phyloP scores from a whole-genome alignment of 306 rosid species.

The Vachellia pachyceras region DNA sequence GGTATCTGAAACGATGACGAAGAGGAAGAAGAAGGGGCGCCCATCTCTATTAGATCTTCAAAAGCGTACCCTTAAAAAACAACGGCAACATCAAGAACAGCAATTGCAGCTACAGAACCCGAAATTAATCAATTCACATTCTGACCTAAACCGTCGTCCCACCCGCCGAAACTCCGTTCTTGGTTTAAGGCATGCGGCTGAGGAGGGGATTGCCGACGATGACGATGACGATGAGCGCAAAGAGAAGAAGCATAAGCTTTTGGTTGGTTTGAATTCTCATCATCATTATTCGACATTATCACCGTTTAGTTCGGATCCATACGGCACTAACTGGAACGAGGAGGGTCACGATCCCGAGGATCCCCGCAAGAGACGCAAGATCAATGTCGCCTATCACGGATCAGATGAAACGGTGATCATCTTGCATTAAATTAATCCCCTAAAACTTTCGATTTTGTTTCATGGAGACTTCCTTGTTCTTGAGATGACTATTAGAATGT shows the following conservation, averaged over 20 bases:
- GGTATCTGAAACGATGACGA: conserved; percentile 66
- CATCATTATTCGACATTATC: conserved; percentile 56
- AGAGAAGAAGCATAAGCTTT: conserved; percentile 78
- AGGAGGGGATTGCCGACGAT: conserved; percentile 40
- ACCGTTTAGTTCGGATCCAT: conserved; percentile 38
- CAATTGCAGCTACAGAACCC: conserved; percentile 33
- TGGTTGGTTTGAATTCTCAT: conserved; percentile 64
- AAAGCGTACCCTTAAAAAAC: conserved; percentile 75
- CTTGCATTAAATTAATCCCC: conserved; percentile 3
- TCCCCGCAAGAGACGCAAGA: conserved; percentile 60
- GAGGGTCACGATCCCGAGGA: conserved; percentile 56
- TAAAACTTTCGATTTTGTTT: neutral
- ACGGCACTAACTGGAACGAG: conserved; percentile 42
- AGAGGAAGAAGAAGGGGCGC: conserved; percentile 94
- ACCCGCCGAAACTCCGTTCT: conserved; percentile 37
- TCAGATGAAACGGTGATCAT: conserved; percentile 60
- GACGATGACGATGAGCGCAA: conserved; percentile 76
- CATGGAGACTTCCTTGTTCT: neutral
- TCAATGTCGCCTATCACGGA: conserved; percentile 48
- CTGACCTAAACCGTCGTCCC: conserved; percentile 44
- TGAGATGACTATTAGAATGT: neutral
- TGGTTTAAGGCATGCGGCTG: conserved; percentile 5
- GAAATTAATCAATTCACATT: conserved; percentile 41
- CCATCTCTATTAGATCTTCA: conserved; percentile 98
- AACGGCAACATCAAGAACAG: conserved; percentile 51